These are phyloP conservation scores for Artemisia argyi DNA, from an alignment of 129 eudicot genomes.

Conservation along the genomic window DNA sequence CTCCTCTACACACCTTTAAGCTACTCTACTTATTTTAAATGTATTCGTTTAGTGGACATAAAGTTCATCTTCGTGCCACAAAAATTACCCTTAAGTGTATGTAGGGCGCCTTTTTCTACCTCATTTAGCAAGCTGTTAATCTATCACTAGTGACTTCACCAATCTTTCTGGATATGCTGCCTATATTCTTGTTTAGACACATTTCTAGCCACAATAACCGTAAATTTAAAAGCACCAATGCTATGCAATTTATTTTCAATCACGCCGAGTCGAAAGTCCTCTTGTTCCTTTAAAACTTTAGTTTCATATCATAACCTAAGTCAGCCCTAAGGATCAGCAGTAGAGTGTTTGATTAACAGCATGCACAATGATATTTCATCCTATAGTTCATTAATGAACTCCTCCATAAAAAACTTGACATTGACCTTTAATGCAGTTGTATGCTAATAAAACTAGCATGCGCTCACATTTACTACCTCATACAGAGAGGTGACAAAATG, in stretches of 20 bases:
- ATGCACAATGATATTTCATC: background rate
- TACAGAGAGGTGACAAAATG: background rate
- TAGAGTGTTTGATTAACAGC: background rate
- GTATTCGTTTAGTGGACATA: no score
- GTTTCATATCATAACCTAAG: background rate
- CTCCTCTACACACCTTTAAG: no score
- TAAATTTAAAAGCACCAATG: background rate
- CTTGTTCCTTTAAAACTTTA: background rate
- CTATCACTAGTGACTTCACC: background rate
- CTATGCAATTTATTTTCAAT: background rate
- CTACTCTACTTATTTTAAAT: no score
- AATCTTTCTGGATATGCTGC: conserved; percentile 3
- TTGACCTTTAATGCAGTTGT: conserved; percentile 9
- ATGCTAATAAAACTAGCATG: background rate
- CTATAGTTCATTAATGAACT: background rate
- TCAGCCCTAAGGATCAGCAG: background rate
- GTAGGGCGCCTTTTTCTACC: background rate
- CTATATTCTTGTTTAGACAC: background rate
- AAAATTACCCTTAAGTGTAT: background rate
- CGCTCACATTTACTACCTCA: background rate
- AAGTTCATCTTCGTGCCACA: background rate
- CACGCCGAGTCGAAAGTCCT: background rate
- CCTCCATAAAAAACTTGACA: background rate
- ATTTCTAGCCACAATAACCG: background rate
- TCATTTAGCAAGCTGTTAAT: background rate